Evolutionary conservation across 805 yeast species (phyloP), one percentile per base, ranked within the genome.

Genomic region (Candida anglica): DNA sequence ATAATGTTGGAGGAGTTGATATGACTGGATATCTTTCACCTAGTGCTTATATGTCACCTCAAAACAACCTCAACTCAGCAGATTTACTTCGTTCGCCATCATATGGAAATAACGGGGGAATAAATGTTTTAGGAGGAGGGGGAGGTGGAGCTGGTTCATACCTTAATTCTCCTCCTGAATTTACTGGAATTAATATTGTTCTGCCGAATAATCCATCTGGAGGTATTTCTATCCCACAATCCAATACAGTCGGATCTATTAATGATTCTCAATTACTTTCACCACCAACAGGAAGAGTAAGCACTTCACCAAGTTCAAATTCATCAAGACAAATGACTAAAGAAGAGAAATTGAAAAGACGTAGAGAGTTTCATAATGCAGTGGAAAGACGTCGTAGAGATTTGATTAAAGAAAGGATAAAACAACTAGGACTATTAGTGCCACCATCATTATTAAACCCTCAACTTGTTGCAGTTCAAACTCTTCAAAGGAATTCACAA

Each of bases 341-440:
- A 48, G 94, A 83, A 34, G 87, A 82, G 39, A 84, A 83, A 50
- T 56, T 84, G 34, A 75, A 78, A 40, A 71, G 95, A 42, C 72
- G 96, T 42, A 66, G 95, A 39, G 96, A 88, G 52, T 81, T 87
- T 41, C 98, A 89, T 57, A 89, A 89, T 53, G 96, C 95, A 1
- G 97, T 89, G 4, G 98, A 89, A 58, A 73, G 96, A 48, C 71
- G 96, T 46, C 73, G 98, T 52, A 71, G 98, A 42, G 98, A 91
- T 56, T 69, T 86, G 46, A 89, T 89, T 50, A 88, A 89, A 54
- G 94, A 85, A 50, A 79, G 86, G 48, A 88, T 89, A 41, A 82
- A 83, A 52, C 95, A 86, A 47, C 65, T 89, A 48, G 91, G 95
- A 1, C 60, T 73, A 16, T 66, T 89, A 31, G 84, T 89, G 1